Evolutionary conservation across 2,329 filamentous ascomycete genomes (phyloP).

Genomic region (Chaetomiaceae sp.): DNA sequence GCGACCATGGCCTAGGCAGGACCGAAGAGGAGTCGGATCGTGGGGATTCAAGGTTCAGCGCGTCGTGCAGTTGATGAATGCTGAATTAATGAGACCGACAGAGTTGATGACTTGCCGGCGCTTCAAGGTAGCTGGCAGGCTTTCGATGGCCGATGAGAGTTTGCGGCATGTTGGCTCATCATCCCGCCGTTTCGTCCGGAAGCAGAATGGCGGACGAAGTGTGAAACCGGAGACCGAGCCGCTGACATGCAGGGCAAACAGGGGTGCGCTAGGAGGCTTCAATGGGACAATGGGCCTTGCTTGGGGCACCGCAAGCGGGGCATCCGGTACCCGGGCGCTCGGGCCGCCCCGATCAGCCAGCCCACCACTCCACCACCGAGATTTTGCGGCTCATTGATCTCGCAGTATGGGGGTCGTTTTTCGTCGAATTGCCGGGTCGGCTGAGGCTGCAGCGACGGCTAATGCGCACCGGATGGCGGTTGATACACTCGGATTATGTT

Average conservation of each 20-base stretch:
- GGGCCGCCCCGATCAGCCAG: not conserved
- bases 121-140: not conserved
- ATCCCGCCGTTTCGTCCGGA: not conserved
- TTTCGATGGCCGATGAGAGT: not conserved
- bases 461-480: too few relatives aligned
- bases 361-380: not conserved
- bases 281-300: too few relatives aligned
- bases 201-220: not conserved
- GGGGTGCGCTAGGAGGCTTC: too few relatives aligned
- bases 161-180: not conserved
- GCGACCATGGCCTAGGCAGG: constrained; percentile 11
- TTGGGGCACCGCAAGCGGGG: not conserved
- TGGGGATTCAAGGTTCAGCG: too few relatives aligned
- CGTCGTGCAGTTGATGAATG: not conserved
- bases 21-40: too few relatives aligned
- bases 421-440: too few relatives aligned
- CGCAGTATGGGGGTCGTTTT: too few relatives aligned
- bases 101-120: not conserved
- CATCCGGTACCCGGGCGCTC: not conserved
- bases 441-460: too few relatives aligned
- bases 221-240: constrained; percentile 7
- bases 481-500: too few relatives aligned
- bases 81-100: not conserved
- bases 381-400: not conserved
- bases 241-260: constrained; percentile 8